These are phyloP conservation scores for Pulveroboletus sp. DNA, from an alignment of 768 basidiomycete genomes.

Conservation along the genomic window DNA sequence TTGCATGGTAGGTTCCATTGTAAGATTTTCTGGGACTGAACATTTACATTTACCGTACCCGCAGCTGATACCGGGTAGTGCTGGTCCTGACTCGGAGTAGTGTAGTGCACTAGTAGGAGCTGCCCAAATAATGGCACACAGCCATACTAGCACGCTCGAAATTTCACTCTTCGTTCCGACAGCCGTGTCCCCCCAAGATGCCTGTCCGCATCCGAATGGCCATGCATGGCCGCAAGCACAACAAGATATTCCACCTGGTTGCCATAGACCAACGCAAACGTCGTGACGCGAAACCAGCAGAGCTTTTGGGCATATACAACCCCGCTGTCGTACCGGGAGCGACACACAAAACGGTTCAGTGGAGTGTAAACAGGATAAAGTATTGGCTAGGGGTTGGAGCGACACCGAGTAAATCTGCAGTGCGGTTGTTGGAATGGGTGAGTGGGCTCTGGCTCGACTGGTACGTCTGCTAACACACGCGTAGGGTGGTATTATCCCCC, in stretches of 20 bases:
- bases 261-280: conserved; percentile 70
- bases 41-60: not conserved
- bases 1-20: conserved; percentile 72
- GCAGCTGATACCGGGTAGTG: conserved; percentile 69
- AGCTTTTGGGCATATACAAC: conserved; percentile 82
- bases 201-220: conserved; percentile 83
- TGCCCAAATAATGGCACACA: conserved; percentile 29
- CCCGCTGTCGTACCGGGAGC: conserved; percentile 55
- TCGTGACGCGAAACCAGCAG: conserved; percentile 84
- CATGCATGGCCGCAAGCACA: conserved; percentile 73
- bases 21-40: not conserved
- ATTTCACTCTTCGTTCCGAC: not conserved
- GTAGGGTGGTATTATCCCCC: conserved; percentile 62
- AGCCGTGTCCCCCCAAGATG: conserved; percentile 43
- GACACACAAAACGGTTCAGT: conserved; percentile 72
- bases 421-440: conserved; percentile 77
- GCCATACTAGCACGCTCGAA: not conserved
- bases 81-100: conserved; percentile 50
- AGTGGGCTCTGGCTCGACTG: conserved; percentile 1
- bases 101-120: not conserved
- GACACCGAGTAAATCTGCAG: conserved; percentile 72
- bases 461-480: conserved; percentile 5
- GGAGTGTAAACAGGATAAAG: conserved; percentile 87
- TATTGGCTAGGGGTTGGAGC: conserved; percentile 91
- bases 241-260: conserved; percentile 80